phyloP scores from a whole-genome alignment of 768 basidiomycete species.

The Thelephora ganbajun region DNA sequence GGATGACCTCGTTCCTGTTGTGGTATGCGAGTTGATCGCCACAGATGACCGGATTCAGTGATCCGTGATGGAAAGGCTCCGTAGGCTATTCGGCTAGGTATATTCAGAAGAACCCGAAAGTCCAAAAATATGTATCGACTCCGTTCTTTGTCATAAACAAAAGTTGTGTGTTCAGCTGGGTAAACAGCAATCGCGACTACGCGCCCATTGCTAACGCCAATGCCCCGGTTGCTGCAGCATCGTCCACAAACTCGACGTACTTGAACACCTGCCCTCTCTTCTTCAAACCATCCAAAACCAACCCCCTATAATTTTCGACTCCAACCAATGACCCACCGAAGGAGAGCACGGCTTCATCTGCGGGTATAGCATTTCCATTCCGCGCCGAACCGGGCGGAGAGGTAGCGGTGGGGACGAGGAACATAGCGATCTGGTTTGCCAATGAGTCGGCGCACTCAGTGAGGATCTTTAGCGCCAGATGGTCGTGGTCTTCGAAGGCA shows the following conservation, averaged over 20 bases:
- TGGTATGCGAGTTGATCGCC: too few relatives aligned
- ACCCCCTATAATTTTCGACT: conserved; percentile 40
- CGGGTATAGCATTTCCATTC: conserved; percentile 22
- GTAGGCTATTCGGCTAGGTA: too few relatives aligned
- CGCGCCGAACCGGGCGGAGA: conserved; percentile 14
- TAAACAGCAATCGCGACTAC: too few relatives aligned
- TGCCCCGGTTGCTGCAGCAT: conserved; percentile 56
- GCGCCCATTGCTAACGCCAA: conserved; percentile 27
- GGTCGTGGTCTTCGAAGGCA: conserved; percentile 56
- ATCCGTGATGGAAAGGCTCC: too few relatives aligned
- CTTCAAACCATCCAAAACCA: conserved; percentile 40
- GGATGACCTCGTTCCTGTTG: too few relatives aligned
- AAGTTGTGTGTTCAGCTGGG: too few relatives aligned
- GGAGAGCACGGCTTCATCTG: conserved; percentile 47
- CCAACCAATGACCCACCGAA: conserved; percentile 73
- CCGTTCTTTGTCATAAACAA: too few relatives aligned
- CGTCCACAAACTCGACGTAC: conserved; percentile 52
- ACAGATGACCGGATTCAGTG: too few relatives aligned
- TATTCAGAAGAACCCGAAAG: too few relatives aligned
- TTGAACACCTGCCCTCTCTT: conserved; percentile 48
- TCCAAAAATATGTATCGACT: too few relatives aligned
- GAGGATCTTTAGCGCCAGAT: conserved; percentile 49
- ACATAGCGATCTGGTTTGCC: conserved; percentile 41
- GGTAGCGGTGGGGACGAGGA: conserved; percentile 28
- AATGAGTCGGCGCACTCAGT: conserved; percentile 35